phyloP scores from a whole-genome alignment of 2,329 filamentous ascomycete species.

The Eutypa lata region DNA sequence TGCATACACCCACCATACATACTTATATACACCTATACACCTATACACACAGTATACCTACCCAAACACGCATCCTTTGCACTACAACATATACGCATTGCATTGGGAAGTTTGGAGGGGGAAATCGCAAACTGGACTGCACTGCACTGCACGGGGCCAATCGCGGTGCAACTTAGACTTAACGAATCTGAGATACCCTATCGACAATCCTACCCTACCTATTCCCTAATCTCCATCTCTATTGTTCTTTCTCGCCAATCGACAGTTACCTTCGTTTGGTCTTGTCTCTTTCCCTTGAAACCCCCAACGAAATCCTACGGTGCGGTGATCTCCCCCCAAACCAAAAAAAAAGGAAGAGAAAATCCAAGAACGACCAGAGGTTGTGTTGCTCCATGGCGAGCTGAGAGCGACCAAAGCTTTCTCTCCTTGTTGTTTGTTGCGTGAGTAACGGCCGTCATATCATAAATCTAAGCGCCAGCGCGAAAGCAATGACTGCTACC shows the following conservation, averaged over 20 bases:
- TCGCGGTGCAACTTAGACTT: background rate
- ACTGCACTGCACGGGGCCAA: background rate
- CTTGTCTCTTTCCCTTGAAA: too few relatives aligned
- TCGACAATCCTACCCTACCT: background rate
- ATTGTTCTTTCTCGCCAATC: background rate
- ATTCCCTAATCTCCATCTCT: background rate
- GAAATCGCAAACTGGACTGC: background rate
- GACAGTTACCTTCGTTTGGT: background rate
- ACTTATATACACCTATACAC: too few relatives aligned
- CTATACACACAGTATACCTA: too few relatives aligned
- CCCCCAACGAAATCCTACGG: too few relatives aligned
- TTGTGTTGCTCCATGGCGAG: background rate
- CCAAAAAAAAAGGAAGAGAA: background rate
- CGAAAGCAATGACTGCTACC: slow-evolving; percentile 32
- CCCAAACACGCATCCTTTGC: background rate
- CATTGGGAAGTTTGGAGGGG: background rate
- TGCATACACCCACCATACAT: background rate
- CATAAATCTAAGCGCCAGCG: slow-evolving; percentile 17
- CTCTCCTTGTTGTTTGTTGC: slow-evolving; percentile 10
- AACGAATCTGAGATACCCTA: background rate
- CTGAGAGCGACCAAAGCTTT: background rate
- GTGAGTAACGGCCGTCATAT: slow-evolving; percentile 29
- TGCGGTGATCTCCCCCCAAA: background rate
- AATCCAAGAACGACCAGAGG: background rate
- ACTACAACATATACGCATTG: background rate